phyloP scores from a whole-genome alignment of 805 yeast genomes.

The Ogataea kodamae region DNA sequence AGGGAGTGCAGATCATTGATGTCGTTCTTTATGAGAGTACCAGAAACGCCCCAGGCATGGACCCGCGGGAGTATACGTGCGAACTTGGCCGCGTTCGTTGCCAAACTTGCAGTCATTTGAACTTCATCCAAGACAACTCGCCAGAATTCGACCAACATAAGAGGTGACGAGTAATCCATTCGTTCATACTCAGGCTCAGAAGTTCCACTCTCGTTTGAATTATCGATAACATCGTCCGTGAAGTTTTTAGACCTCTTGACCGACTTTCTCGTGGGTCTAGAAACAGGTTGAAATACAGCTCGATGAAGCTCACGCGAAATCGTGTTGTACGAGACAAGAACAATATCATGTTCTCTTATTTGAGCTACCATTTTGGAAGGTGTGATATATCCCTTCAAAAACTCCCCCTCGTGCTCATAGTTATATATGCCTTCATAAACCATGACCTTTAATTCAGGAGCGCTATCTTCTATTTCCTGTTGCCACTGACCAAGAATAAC shows the following conservation, averaged over 20 bases:
- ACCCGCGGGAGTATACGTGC: conserved; percentile 76
- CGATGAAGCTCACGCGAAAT: conserved; percentile 74
- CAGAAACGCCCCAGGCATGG: conserved; percentile 97
- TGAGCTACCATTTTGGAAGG: conserved; percentile 45
- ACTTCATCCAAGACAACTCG: conserved; percentile 90
- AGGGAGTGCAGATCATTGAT: conserved; percentile 69
- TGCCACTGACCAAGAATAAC: conserved; percentile 85
- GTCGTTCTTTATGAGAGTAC: conserved; percentile 78
- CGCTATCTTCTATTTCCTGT: conserved; percentile 57
- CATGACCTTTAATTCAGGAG: conserved; percentile 59
- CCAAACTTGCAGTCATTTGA: conserved; percentile 79
- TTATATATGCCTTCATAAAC: conserved; percentile 57
- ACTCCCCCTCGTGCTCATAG: conserved; percentile 34
- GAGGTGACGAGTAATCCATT: conserved; percentile 71
- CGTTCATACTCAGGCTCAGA: conserved; percentile 26
- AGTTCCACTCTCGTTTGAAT: conserved; percentile 22
- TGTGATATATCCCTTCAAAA: conserved; percentile 16
- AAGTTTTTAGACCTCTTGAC: conserved; percentile 27
- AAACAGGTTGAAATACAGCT: conserved; percentile 66
- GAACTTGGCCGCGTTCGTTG: conserved; percentile 74
- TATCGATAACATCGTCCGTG: conserved; percentile 5
- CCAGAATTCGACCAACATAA: conserved; percentile 82
- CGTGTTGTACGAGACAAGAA: conserved; percentile 72
- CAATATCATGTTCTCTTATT: conserved; percentile 65
- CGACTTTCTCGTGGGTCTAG: conserved; percentile 43